Evolutionary conservation across 768 basidiomycete genomes (phyloP).

Genomic region (Kockovaella imperatae): DNA sequence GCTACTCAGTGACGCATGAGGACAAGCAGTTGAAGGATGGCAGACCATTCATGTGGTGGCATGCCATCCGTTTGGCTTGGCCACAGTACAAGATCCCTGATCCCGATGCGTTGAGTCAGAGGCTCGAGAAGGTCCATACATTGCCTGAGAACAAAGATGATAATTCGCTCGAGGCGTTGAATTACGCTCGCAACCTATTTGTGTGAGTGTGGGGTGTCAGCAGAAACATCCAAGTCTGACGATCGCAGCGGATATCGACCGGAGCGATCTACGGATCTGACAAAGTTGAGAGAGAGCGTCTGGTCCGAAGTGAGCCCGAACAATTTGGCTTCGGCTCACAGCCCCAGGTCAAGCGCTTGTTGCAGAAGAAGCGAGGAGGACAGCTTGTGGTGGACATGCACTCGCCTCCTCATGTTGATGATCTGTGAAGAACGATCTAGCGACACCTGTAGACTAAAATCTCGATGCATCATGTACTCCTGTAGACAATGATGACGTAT

Average conservation of each 20-base stretch:
- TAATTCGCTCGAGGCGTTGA: conserved; percentile 40
- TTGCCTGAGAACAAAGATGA: conserved; percentile 21
- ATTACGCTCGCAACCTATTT: conserved; percentile 35
- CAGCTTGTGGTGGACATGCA: conserved; percentile 24
- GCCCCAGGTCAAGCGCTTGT: conserved; percentile 24
- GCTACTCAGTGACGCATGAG: conserved; percentile 32
- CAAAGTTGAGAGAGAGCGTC: conserved; percentile 38
- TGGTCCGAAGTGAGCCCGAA: conserved; percentile 39
- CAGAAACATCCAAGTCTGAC: not conserved
- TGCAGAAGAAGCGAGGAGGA: conserved; percentile 29
- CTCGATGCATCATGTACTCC: too few relatives aligned
- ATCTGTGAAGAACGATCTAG: not conserved
- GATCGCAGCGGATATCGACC: conserved; percentile 37
- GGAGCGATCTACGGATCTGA: conserved; percentile 36
- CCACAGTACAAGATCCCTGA: conserved; percentile 35
- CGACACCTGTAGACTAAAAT: conserved; percentile 5
- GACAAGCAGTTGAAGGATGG: conserved; percentile 34
- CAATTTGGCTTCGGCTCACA: not conserved
- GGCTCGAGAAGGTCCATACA: conserved; percentile 22
- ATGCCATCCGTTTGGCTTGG: conserved; percentile 41
- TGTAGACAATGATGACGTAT: too few relatives aligned
- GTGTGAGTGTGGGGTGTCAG: conserved; percentile 24
- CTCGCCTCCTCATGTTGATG: conserved; percentile 14
- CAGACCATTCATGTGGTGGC: conserved; percentile 45
- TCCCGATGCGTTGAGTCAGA: conserved; percentile 30